Evolutionary conservation across 1,139 yeast species (phyloP).

Genomic region (Blastobotrys buckinghamii): DNA sequence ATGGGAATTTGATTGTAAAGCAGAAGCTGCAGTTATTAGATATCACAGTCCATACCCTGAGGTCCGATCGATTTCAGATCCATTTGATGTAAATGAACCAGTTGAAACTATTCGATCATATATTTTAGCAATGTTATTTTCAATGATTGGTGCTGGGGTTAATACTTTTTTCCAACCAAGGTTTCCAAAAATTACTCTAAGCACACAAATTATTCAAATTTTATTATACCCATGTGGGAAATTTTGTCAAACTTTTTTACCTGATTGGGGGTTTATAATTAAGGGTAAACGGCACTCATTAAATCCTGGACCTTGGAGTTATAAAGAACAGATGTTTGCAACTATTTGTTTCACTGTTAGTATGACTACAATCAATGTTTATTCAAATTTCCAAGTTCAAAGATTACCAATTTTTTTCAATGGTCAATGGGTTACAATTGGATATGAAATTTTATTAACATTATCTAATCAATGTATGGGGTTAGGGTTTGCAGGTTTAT

Average conservation of each 20-base stretch:
- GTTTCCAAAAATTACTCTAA: conserved; percentile 45
- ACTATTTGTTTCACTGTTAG: conserved; percentile 43
- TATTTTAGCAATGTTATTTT: conserved; percentile 50
- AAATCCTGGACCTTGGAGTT: conserved; percentile 62
- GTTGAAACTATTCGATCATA: conserved; percentile 57
- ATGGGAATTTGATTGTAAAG: conserved; percentile 29
- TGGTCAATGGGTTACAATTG: conserved; percentile 41
- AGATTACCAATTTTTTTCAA: conserved; percentile 39
- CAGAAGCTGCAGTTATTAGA: conserved; percentile 44
- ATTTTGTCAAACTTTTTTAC: conserved; percentile 34
- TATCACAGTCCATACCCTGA: conserved; percentile 61
- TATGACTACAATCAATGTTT: conserved; percentile 41
- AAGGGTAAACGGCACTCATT: conserved; percentile 38
- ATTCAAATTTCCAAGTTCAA: conserved; percentile 42
- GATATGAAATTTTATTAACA: conserved; percentile 47
- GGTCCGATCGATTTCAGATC: conserved; percentile 50
- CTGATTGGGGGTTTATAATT: conserved; percentile 43
- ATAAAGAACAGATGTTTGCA: conserved; percentile 64
- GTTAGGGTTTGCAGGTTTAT: conserved; percentile 56
- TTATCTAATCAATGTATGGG: conserved; percentile 55
- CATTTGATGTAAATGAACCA: conserved; percentile 44
- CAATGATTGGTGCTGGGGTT: conserved; percentile 48
- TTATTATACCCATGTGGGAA: conserved; percentile 54
- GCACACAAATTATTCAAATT: conserved; percentile 48
- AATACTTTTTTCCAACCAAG: conserved; percentile 56